phyloP scores from a whole-genome alignment of 1,139 yeast species.

The Meyerozyma sp. region DNA sequence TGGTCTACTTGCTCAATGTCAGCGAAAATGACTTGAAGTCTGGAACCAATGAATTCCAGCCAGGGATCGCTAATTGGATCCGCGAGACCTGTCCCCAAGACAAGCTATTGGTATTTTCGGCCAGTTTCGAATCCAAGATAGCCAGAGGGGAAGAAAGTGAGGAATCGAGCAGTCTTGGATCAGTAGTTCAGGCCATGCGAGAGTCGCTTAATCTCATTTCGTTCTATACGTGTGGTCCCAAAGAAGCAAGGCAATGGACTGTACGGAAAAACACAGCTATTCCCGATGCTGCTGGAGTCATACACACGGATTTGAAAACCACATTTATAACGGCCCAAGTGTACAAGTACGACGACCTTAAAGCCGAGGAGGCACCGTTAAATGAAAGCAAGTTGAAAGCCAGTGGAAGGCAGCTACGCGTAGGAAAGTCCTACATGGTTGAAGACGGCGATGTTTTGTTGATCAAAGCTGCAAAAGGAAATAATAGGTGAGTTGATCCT shows the following conservation, averaged over 20 bases:
- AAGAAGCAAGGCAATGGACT: conserved; percentile 93
- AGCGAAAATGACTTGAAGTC: conserved; percentile 47
- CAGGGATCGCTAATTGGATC: conserved; percentile 48
- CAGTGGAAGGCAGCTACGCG: conserved; percentile 18
- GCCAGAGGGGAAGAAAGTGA: conserved; percentile 7
- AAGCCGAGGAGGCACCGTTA: conserved; percentile 29
- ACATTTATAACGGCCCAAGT: conserved; percentile 85
- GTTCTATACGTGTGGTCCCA: conserved; percentile 87
- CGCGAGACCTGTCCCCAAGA: conserved; percentile 51
- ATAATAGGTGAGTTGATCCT: conserved; percentile 13
- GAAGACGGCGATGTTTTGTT: conserved; percentile 75
- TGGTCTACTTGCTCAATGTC: conserved; percentile 57
- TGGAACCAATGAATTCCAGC: conserved; percentile 41
- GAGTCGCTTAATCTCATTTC: conserved; percentile 66
- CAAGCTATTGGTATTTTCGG: conserved; percentile 52
- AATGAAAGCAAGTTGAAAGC: conserved; percentile 28
- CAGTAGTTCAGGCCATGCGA: conserved; percentile 59
- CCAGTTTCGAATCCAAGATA: conserved; percentile 48
- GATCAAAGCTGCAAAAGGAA: conserved; percentile 51
- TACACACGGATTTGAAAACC: conserved; percentile 81
- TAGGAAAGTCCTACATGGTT: conserved; percentile 67
- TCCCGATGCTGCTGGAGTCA: conserved; percentile 91
- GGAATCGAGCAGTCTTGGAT: conserved; percentile 33
- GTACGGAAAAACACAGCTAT: conserved; percentile 73
- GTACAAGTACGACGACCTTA: conserved; percentile 72